Evolutionary conservation across 2,329 filamentous ascomycete species (phyloP).

Genomic region (Mycosphaerelloides madeirae): DNA sequence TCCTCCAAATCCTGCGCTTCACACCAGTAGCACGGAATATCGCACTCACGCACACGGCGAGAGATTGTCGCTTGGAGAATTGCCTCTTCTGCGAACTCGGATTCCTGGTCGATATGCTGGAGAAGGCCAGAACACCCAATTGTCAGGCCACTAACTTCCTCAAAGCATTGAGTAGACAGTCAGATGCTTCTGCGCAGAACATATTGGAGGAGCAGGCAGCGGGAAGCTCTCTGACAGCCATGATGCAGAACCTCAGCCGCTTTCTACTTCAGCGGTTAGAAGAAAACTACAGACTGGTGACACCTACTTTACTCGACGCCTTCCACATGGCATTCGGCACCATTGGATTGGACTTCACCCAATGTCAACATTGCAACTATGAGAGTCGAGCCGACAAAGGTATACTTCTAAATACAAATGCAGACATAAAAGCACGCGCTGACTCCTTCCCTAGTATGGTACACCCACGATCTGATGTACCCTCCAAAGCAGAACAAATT

Average conservation of each 20-base stretch:
- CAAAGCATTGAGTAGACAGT: conserved; percentile 75
- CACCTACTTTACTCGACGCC: conserved; percentile 45
- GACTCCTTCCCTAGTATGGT: conserved; percentile 48
- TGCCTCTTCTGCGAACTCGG: conserved; percentile 93
- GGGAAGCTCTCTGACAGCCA: conserved; percentile 66
- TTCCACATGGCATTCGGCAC: conserved; percentile 73
- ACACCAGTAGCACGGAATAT: conserved; percentile 83
- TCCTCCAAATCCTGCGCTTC: conserved; percentile 87
- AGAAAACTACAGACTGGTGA: conserved; percentile 61
- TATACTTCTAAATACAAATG: too few relatives aligned
- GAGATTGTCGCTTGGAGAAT: conserved; percentile 72
- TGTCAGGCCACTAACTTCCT: conserved; percentile 95
- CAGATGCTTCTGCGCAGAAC: conserved; percentile 70
- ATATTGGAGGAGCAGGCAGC: conserved; percentile 79
- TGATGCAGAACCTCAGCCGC: conserved; percentile 80
- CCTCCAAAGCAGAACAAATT: conserved; percentile 48
- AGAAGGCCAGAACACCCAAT: conserved; percentile 88
- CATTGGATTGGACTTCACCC: conserved; percentile 66
- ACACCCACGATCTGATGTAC: conserved; percentile 83
- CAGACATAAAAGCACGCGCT: too few relatives aligned
- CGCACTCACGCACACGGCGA: conserved; percentile 82
- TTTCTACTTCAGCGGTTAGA: conserved; percentile 77
- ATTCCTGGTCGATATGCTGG: conserved; percentile 95
- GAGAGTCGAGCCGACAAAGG: conserved; percentile 74
- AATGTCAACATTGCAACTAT: conserved; percentile 80